A percentile compares a stretch with the other conserved stretches of the same genome.
Evolutionary conservation across 176 grass and related monocot species (phyloP).

Genomic region (Cocos nucifera): DNA sequence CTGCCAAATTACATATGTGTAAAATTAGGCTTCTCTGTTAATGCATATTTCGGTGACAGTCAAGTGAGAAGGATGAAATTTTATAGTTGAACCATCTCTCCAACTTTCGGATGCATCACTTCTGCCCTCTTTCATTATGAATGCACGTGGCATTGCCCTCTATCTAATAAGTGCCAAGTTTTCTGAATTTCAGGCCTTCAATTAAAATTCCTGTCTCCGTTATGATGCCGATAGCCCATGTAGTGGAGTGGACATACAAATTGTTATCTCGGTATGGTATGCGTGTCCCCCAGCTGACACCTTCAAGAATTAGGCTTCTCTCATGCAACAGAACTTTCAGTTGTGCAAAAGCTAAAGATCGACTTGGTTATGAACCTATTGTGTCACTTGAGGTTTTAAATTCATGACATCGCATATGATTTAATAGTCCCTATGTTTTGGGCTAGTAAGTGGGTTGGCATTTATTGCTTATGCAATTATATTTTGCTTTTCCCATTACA

Average conservation of each 20-base stretch:
- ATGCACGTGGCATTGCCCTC: too few species aligned
- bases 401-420: too few species aligned
- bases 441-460: background rate
- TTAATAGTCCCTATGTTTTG: background rate
- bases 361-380: conserved; percentile 89
- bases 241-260: conserved; percentile 88
- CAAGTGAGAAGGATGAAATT: too few species aligned
- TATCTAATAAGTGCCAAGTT: too few species aligned
- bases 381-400: conserved; percentile 64
- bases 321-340: conserved; percentile 93
- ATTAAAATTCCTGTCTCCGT: conserved; percentile 82
- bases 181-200: conserved; percentile 51
- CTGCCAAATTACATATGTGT: too few species aligned
- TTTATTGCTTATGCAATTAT: background rate
- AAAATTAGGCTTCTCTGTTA: too few species aligned
- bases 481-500: conserved; percentile 12
- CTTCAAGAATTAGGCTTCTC: conserved; percentile 89
- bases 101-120: too few species aligned
- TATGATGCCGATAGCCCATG: conserved; percentile 86
- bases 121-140: too few species aligned
- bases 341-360: conserved; percentile 76
- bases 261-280: conserved; percentile 73
- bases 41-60: too few species aligned
- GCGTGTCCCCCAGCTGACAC: conserved; percentile 88
- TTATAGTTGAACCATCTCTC: too few species aligned